phyloP scores from a whole-genome alignment of 2,329 filamentous ascomycete genomes.

The Microthyrium microscopicum region DNA sequence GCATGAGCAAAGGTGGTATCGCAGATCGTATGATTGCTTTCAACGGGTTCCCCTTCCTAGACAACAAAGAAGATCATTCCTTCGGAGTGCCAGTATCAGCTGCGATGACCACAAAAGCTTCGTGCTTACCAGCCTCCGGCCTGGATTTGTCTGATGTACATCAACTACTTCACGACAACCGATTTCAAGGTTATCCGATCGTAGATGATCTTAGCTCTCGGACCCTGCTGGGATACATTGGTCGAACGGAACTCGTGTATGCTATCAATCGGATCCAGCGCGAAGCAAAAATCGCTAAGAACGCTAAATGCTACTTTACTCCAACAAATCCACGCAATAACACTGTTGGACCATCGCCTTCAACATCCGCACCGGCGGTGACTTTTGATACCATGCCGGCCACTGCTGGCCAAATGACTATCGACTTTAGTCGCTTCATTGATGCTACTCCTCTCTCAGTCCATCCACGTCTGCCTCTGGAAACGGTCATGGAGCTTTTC shows the following conservation, averaged over 20 bases:
- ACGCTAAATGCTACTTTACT: constrained; percentile 59
- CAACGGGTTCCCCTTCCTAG: constrained; percentile 89
- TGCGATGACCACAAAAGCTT: constrained; percentile 67
- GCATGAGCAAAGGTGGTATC: constrained; percentile 90
- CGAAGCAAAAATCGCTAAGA: constrained; percentile 46
- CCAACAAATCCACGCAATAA: constrained; percentile 16
- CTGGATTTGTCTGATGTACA: constrained; percentile 65
- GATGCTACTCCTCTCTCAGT: constrained; percentile 81
- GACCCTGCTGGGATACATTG: constrained; percentile 77
- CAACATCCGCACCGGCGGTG: constrained; percentile 17
- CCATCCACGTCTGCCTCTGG: constrained; percentile 77
- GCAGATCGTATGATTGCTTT: constrained; percentile 99
- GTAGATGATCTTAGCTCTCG: constrained; percentile 57
- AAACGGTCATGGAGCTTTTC: constrained; percentile 97
- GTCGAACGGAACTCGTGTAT: constrained; percentile 78
- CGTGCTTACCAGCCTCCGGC: constrained; percentile 57
- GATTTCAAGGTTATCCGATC: constrained; percentile 85
- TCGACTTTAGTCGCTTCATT: constrained; percentile 78
- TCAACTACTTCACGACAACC: constrained; percentile 55
- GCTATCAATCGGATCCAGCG: constrained; percentile 67
- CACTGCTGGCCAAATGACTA: constrained; percentile 36
- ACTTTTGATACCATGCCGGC: constrained; percentile 45
- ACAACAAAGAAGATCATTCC: constrained; percentile 94
- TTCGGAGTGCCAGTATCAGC: constrained; percentile 88
- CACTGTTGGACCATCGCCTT: constrained; percentile 6